Evolutionary conservation across 2,329 filamentous ascomycete species (phyloP).

Genomic region (Allantophomopsis lycopodina): DNA sequence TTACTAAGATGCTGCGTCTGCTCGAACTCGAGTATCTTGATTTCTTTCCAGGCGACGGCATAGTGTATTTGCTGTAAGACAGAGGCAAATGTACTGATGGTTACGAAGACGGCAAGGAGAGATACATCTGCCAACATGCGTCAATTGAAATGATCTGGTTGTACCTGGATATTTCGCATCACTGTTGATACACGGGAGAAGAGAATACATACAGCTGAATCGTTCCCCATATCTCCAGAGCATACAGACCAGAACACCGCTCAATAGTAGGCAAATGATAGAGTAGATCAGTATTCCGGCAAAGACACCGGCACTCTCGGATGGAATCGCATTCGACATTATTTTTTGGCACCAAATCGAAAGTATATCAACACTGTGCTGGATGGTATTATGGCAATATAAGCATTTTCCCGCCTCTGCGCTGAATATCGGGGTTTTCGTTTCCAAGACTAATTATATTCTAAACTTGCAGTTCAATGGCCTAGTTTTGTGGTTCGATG

Average conservation of each 20-base stretch:
- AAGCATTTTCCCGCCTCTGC: too few species aligned
- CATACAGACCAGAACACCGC: constrained; percentile 10
- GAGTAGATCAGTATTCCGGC: constrained; percentile 11
- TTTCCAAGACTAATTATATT: too few species aligned
- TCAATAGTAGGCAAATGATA: constrained; percentile 10
- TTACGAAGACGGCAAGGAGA: constrained; percentile 13
- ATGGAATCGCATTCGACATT: constrained; percentile 1
- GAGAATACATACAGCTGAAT: constrained; percentile 13
- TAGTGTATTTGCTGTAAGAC: constrained; percentile 17
- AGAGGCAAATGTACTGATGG: constrained; percentile 13
- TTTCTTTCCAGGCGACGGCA: constrained; percentile 8
- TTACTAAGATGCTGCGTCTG: constrained; percentile 20
- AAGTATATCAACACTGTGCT: too few species aligned
- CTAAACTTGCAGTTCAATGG: too few species aligned
- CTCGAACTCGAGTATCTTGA: constrained; percentile 19
- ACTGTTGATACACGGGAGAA: background rate
- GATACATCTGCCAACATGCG: constrained; percentile 11
- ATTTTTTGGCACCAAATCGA: too few species aligned
- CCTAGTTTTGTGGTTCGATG: too few species aligned
- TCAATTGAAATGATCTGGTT: constrained; percentile 1
- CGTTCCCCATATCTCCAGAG: constrained; percentile 17
- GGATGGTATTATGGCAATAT: too few species aligned
- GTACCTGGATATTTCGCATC: background rate
- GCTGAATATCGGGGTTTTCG: too few species aligned
- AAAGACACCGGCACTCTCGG: background rate